A percentile compares a stretch with the other conserved stretches of the same genome.
Conservation (phyloP, 2,329 filamentous ascomycete genomes). For the Aureobasidium sp. region DNA sequence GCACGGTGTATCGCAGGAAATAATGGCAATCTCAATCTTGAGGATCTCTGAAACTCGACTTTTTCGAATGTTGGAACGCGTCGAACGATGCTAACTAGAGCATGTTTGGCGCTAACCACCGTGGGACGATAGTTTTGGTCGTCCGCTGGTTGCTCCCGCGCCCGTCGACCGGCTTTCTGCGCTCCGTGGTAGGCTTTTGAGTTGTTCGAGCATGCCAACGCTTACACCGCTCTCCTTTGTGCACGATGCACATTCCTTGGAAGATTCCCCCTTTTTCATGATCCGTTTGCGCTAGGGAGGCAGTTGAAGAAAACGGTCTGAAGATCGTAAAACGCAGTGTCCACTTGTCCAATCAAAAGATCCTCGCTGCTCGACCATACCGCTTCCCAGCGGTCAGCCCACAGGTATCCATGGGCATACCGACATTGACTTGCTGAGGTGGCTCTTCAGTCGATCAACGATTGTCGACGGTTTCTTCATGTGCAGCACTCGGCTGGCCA, state of each 20-base stretch:
- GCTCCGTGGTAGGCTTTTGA: not conserved
- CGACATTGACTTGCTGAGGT: not conserved
- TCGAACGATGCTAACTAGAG: conserved; percentile 7
- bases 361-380: conserved; percentile 2
- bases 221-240: conserved; percentile 14
- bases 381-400: conserved; percentile 4
- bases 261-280: conserved; percentile 1
- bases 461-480: not conserved
- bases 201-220: conserved; percentile 15
- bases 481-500: not conserved
- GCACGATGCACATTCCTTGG: not conserved
- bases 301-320: conserved; percentile 1
- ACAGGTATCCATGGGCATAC: conserved; percentile 3
- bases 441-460: conserved; percentile 3
- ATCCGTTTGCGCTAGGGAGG: conserved; percentile 9
- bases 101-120: not conserved
- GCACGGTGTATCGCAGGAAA: conserved; percentile 8
- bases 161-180: not conserved
- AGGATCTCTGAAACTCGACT: conserved; percentile 4
- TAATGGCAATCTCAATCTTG: conserved; percentile 15
- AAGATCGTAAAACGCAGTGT: not conserved
- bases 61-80: conserved; percentile 4
- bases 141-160: not conserved
- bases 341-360: conserved; percentile 8
- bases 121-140: not conserved